These are phyloP conservation scores for Cupressus sempervirens DNA, from an alignment of 75 land plant species.

Conservation along the genomic window DNA sequence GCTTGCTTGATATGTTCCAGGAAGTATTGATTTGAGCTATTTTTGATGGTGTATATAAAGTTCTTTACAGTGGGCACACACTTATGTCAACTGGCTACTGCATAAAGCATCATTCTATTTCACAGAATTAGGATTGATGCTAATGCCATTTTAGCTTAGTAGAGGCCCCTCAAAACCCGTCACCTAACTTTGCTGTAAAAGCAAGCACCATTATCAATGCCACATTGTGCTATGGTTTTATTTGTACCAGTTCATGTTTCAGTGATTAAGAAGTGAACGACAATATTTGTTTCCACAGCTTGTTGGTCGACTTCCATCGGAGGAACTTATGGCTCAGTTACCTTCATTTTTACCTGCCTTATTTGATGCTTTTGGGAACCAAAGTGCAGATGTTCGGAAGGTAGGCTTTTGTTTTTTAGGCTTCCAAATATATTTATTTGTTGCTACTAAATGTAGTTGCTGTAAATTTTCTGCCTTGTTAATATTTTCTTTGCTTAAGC, in stretches of 20 bases:
- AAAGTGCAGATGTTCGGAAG: constrained; percentile 99
- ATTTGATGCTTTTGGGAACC: constrained; percentile 96
- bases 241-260: neutral
- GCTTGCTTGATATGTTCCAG: neutral
- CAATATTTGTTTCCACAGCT: constrained; percentile 41
- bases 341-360: constrained; percentile 91
- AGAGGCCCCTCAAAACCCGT: neutral
- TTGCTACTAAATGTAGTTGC: neutral
- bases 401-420: constrained; percentile 20
- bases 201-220: neutral
- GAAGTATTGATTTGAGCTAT: neutral
- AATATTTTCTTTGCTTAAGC: neutral
- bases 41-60: neutral
- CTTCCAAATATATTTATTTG: neutral
- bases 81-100: neutral
- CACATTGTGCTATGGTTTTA: neutral
- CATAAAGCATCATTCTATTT: neutral
- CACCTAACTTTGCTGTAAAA: neutral
- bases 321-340: constrained; percentile 78
- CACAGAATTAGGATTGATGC: neutral
- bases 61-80: neutral
- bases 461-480: neutral
- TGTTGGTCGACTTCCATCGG: constrained; percentile 86
- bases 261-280: neutral
- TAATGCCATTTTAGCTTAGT: neutral